Conservation (phyloP, 306 rosid genomes). For the Pachyrhizus erosus region DNA sequence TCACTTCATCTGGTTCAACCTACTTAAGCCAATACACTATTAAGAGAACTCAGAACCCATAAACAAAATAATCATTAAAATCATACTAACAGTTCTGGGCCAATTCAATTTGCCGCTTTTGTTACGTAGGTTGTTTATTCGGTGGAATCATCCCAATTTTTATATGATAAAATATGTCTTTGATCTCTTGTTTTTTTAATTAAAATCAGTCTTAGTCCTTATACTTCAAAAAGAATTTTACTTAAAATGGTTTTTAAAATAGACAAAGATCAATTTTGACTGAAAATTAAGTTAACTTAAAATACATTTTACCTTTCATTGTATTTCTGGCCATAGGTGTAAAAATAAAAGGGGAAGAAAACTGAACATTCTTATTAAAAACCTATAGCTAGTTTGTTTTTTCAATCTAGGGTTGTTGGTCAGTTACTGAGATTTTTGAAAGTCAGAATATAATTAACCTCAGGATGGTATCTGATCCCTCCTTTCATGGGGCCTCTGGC, state of each 20-base stretch:
- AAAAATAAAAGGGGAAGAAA: neutral
- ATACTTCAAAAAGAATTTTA: too few relatives aligned
- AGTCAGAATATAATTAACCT: constrained; percentile 54
- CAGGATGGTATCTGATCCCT: constrained; percentile 99
- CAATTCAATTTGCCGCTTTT: constrained; percentile 7
- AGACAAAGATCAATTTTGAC: too few relatives aligned
- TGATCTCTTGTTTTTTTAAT: too few relatives aligned
- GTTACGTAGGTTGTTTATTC: neutral
- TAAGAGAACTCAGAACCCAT: constrained; percentile 2
- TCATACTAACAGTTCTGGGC: neutral
- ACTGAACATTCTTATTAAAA: neutral
- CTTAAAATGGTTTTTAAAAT: too few relatives aligned
- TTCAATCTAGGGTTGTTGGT: neutral
- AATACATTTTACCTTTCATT: too few relatives aligned
- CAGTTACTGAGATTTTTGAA: neutral
- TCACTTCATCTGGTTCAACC: constrained; percentile 99
- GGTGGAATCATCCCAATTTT: neutral
- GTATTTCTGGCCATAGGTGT: neutral
- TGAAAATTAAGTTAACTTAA: too few relatives aligned
- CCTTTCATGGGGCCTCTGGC: constrained; percentile 99
- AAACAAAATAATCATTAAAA: neutral
- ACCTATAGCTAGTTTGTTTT: neutral
- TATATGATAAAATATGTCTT: too few relatives aligned
- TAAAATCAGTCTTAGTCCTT: too few relatives aligned
- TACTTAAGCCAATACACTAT: constrained; percentile 39